A percentile compares a stretch with the other conserved stretches of the same genome.
These are phyloP conservation scores for Apostasia ramifera DNA, from an alignment of 106 monocot species.

Conservation along the genomic window DNA sequence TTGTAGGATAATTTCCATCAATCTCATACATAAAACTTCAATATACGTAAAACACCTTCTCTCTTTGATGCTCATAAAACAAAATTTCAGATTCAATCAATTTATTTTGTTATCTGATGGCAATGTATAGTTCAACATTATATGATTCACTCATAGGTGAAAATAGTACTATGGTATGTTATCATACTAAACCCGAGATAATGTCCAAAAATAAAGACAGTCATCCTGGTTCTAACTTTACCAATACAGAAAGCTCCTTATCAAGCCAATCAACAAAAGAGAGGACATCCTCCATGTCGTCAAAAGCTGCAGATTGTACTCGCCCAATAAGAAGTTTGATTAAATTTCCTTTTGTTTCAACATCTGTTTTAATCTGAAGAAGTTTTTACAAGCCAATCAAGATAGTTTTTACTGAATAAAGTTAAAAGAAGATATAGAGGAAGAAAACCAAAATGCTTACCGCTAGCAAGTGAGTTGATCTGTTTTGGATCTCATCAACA, in stretches of 20 bases:
- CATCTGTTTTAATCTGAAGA: conserved; percentile 72
- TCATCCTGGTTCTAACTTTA: conserved; percentile 10
- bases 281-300: conserved; percentile 57
- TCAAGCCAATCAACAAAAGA: conserved; percentile 80
- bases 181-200: too few species aligned
- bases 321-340: conserved; percentile 55
- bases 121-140: too few species aligned
- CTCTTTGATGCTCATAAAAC: too few species aligned
- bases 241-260: conserved; percentile 65
- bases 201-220: too few species aligned
- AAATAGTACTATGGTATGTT: too few species aligned
- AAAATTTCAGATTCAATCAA: too few species aligned
- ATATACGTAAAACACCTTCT: too few species aligned
- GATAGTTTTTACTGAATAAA: not conserved
- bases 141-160: too few species aligned
- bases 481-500: conserved; percentile 81
- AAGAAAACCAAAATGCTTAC: conserved; percentile 16
- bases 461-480: conserved; percentile 66
- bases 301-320: conserved; percentile 37
- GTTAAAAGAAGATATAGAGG: not conserved
- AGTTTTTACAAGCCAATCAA: not conserved
- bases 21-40: too few species aligned
- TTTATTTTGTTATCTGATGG: too few species aligned
- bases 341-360: conserved; percentile 68
- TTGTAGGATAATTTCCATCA: too few species aligned